Evolutionary conservation across 1,284 basidiomycete species (phyloP).

Genomic region (Naganishia liquefaciens): DNA sequence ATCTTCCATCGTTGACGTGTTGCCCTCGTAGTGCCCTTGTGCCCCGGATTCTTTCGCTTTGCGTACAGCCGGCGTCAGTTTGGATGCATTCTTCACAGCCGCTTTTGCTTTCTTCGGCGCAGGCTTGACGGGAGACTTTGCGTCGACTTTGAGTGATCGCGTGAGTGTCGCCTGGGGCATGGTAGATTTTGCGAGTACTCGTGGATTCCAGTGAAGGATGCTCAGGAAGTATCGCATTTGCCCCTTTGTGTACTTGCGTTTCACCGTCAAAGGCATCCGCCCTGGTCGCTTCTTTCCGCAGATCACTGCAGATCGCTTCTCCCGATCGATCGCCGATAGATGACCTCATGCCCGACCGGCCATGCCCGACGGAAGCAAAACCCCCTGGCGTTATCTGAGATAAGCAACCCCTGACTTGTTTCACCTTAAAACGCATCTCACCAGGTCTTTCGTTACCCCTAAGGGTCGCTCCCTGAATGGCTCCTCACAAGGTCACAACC

Average conservation of each 20-base stretch:
- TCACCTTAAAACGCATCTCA: constrained; percentile 12
- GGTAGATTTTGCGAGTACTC: not conserved
- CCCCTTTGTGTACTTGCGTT: not conserved
- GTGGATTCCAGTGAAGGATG: not conserved
- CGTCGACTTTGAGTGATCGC: constrained; percentile 10
- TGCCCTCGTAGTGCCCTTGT: constrained; percentile 22
- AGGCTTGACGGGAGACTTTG: constrained; percentile 6
- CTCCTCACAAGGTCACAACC: too few species aligned
- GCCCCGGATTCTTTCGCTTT: constrained; percentile 27
- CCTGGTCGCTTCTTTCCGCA: not conserved
- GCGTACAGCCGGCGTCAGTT: constrained; percentile 23
- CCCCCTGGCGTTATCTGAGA: constrained; percentile 13
- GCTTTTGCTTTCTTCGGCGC: not conserved
- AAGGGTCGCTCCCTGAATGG: too few species aligned
- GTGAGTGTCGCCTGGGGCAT: constrained; percentile 32
- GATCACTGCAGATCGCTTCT: not conserved
- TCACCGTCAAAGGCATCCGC: not conserved
- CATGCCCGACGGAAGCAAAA: not conserved
- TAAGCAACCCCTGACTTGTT: constrained; percentile 1
- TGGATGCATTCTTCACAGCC: constrained; percentile 20
- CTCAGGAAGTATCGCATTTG: not conserved
- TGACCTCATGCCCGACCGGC: not conserved
- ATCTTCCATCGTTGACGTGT: constrained; percentile 15
- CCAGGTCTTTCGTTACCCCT: too few species aligned
- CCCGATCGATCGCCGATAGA: constrained; percentile 14